Evolutionary conservation across 768 basidiomycete species (phyloP).

Genomic region (Brasilioporus rufonigricans): DNA sequence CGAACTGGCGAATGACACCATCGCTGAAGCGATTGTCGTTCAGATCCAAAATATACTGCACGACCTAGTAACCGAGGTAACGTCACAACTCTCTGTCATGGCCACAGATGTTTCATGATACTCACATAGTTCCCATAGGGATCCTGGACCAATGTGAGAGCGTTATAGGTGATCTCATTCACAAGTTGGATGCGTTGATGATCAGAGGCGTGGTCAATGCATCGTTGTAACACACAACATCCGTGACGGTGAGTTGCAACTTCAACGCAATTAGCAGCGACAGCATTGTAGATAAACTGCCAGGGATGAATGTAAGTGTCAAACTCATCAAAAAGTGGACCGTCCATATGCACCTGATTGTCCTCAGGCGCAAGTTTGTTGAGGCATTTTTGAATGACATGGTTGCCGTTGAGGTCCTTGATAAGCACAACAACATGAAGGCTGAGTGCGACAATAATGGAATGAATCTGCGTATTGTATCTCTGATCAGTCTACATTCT

Average conservation of each 20-base stretch:
- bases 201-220: constrained; percentile 97
- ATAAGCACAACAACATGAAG: constrained; percentile 98
- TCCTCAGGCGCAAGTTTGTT: constrained; percentile 98
- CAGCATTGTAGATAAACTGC: constrained; percentile 98
- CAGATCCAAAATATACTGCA: constrained; percentile 97
- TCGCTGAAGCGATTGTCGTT: constrained; percentile 99
- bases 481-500: constrained; percentile 69
- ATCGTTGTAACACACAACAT: constrained; percentile 96
- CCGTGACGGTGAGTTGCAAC: constrained; percentile 98
- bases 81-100: background rate
- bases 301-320: background rate
- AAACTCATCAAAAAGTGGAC: background rate
- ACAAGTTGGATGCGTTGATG: constrained; percentile 94
- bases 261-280: constrained; percentile 97
- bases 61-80: constrained; percentile 53
- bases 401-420: constrained; percentile 97
- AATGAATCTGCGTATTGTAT: constrained; percentile 91
- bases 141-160: constrained; percentile 95
- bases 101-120: constrained; percentile 8
- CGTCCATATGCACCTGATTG: constrained; percentile 68
- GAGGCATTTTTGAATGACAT: constrained; percentile 98
- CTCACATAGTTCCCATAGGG: constrained; percentile 90
- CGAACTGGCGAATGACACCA: constrained; percentile 94
- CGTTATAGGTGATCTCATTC: constrained; percentile 98
- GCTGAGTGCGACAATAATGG: constrained; percentile 94